Conservation (phyloP, 768 basidiomycete species). For the Podaxis mareebaensis region DNA sequence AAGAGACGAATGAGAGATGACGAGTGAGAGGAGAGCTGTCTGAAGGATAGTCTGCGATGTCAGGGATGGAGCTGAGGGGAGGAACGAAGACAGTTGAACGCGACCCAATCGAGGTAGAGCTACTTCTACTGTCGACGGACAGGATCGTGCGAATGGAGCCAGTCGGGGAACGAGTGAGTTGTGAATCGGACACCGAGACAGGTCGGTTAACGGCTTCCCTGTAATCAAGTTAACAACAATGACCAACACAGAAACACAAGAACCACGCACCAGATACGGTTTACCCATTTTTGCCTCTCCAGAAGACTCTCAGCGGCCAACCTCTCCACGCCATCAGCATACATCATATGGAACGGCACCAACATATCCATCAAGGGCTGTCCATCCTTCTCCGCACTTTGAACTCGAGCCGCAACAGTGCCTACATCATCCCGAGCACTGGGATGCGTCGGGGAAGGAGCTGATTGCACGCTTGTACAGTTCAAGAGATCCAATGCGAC, state of each 20-base stretch:
- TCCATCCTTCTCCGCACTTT: constrained; percentile 49
- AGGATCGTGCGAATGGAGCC: constrained; percentile 70
- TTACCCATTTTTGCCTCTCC: constrained; percentile 90
- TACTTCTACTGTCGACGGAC: constrained; percentile 49
- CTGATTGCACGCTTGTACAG: constrained; percentile 82
- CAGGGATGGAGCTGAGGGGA: constrained; percentile 68
- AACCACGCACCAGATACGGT: constrained; percentile 74
- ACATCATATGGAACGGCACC: constrained; percentile 90
- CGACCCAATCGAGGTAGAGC: constrained; percentile 53
- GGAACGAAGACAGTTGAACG: constrained; percentile 79
- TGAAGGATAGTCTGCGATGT: constrained; percentile 59
- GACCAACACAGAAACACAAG: constrained; percentile 8
- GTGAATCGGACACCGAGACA: constrained; percentile 41
- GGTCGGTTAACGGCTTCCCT: constrained; percentile 82
- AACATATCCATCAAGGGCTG: constrained; percentile 66
- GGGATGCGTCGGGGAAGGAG: constrained; percentile 79
- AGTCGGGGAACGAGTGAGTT: constrained; percentile 48
- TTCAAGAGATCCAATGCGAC: constrained; percentile 86
- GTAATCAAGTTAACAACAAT: constrained; percentile 9
- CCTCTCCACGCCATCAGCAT: constrained; percentile 86
- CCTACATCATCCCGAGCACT: constrained; percentile 85
- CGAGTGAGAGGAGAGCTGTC: constrained; percentile 36
- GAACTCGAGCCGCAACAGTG: constrained; percentile 72
- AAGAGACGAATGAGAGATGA: constrained; percentile 50
- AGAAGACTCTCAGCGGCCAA: constrained; percentile 86